A percentile compares a stretch with the other conserved stretches of the same genome.
Conservation (phyloP, 192 early-diverging fungal genomes). For the Chytriomyces confervae region DNA sequence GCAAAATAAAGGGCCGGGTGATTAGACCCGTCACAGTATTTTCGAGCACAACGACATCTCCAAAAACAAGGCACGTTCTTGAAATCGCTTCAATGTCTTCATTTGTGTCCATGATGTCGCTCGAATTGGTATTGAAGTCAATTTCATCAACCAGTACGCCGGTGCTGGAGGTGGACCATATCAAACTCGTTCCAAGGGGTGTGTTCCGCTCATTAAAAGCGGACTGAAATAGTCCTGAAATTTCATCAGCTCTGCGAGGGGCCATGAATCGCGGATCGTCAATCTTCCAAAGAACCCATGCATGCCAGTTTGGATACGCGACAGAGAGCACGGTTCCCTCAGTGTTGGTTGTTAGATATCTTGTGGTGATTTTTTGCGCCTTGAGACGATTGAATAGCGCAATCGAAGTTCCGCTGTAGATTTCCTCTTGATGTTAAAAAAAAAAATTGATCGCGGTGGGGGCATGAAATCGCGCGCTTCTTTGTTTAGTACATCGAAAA, state of each 20-base stretch:
- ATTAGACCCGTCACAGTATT: constrained; percentile 86
- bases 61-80: constrained; percentile 60
- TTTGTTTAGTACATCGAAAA: neutral
- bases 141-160: neutral
- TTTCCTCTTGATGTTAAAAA: constrained; percentile 34
- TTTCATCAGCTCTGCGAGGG: constrained; percentile 41
- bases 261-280: constrained; percentile 76
- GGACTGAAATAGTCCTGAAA: too few relatives aligned
- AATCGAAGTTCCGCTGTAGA: constrained; percentile 84
- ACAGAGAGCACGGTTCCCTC: constrained; percentile 27
- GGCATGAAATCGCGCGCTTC: neutral
- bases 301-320: constrained; percentile 83
- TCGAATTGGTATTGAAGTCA: neutral
- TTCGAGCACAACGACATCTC: constrained; percentile 86
- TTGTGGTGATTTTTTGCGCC: constrained; percentile 88
- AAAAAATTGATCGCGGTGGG: neutral
- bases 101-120: neutral
- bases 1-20: constrained; percentile 79
- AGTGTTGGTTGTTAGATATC: constrained; percentile 76
- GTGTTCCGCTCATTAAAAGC: neutral
- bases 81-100: constrained; percentile 6
- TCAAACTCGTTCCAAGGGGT: neutral
- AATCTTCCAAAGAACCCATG: constrained; percentile 85
- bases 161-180: neutral
- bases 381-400: constrained; percentile 89